Evolutionary conservation across 495 filamentous ascomycete genomes (phyloP).

Genomic region (Cercophora samala): DNA sequence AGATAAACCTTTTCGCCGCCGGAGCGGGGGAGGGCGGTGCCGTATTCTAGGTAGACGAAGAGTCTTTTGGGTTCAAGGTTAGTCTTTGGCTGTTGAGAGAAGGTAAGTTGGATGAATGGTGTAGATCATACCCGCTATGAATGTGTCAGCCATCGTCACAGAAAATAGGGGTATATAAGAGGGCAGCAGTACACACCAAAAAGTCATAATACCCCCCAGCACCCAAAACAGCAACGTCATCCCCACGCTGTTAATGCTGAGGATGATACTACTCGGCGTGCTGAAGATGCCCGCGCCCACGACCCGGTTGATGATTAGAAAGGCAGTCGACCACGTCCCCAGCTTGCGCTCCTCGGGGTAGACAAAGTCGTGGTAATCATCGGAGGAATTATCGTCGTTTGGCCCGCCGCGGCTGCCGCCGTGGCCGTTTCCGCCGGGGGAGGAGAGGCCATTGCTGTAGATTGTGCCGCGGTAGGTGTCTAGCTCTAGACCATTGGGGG

Average conservation of each 20-base stretch:
- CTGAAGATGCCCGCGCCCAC: conserved; percentile 34
- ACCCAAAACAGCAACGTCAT: conserved; percentile 35
- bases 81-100: background rate
- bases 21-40: conserved; percentile 34
- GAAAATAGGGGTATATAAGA: background rate
- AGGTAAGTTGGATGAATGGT: background rate
- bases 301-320: conserved; percentile 38
- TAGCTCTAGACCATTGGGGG: conserved; percentile 19
- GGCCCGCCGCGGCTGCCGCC: conserved; percentile 6
- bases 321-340: conserved; percentile 34
- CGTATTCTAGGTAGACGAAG: conserved; percentile 39
- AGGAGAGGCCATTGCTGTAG: conserved; percentile 21
- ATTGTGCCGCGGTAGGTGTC: conserved; percentile 25
- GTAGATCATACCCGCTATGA: conserved; percentile 23
- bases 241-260: conserved; percentile 31
- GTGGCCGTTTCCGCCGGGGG: background rate
- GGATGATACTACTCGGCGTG: conserved; percentile 29
- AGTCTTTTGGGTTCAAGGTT: conserved; percentile 19
- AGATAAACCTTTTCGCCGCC: conserved; percentile 39
- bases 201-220: conserved; percentile 33
- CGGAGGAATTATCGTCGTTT: conserved; percentile 22
- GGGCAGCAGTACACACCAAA: conserved; percentile 23
- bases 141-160: conserved; percentile 8
- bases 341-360: conserved; percentile 40
- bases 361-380: conserved; percentile 37